Percentiles rank a stretch among this genome's conserved stretches.
Conservation (phyloP, 106 monocot species). For the Xerophyta viscosa region DNA sequence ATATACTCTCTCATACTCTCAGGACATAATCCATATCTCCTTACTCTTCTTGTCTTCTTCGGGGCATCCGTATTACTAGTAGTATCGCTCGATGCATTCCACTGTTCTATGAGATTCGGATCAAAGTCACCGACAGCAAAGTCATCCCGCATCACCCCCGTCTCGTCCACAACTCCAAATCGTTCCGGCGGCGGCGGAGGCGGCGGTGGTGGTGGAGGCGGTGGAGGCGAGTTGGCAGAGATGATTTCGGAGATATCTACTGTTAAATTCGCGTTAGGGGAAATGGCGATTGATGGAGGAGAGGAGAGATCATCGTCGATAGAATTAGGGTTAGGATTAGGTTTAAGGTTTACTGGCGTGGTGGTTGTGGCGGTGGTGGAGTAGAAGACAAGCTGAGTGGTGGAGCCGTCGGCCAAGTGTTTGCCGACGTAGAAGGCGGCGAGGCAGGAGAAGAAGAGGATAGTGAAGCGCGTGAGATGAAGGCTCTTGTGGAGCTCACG, state of each 20-base stretch:
- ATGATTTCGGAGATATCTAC: background rate
- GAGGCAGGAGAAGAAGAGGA: constrained; percentile 17
- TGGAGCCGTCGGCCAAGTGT: constrained; percentile 32
- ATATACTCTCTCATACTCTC: constrained; percentile 69
- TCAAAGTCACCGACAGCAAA: constrained; percentile 42
- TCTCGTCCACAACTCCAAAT: constrained; percentile 71
- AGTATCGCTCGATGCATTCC: constrained; percentile 16
- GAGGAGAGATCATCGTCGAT: constrained; percentile 13
- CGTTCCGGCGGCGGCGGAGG: constrained; percentile 33
- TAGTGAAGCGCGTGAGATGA: constrained; percentile 4
- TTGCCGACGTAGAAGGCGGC: constrained; percentile 46
- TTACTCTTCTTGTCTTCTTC: constrained; percentile 22
- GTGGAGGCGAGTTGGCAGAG: background rate
- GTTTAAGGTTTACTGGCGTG: no score
- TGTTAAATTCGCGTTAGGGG: constrained; percentile 21
- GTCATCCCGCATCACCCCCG: constrained; percentile 56
- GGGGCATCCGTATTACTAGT: constrained; percentile 2
- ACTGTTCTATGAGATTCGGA: constrained; percentile 24
- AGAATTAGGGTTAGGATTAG: constrained; percentile 4
- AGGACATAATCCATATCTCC: constrained; percentile 47
- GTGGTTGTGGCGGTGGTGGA: constrained; percentile 7
- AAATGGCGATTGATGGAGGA: background rate
- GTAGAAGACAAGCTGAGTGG: constrained; percentile 25
- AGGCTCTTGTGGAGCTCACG: constrained; percentile 8
- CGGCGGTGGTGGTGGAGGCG: constrained; percentile 26